A percentile compares a stretch with the other conserved stretches of the same genome.
These are phyloP conservation scores for Euclidium syriacum DNA, from an alignment of 345 rosid species.

Conservation along the genomic window DNA sequence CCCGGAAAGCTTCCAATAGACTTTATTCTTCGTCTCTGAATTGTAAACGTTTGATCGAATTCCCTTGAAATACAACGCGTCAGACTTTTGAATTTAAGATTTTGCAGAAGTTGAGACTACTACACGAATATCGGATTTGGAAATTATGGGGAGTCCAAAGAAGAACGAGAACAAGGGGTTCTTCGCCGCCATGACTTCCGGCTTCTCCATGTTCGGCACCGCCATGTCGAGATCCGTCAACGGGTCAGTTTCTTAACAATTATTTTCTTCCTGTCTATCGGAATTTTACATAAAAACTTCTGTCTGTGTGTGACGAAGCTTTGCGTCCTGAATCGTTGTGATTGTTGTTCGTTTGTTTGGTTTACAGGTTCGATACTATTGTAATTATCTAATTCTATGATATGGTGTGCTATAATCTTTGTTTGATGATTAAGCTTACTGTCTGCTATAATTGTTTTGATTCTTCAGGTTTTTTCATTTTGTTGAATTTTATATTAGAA, in stretches of 20 bases:
- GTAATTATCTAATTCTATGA: neutral
- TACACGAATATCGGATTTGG: neutral
- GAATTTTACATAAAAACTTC: neutral
- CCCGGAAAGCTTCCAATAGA: slow-evolving; percentile 13
- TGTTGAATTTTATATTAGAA: slow-evolving; percentile 19
- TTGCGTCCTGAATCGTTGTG: neutral
- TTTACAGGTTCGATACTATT: neutral
- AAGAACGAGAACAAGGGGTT: slow-evolving; percentile 50
- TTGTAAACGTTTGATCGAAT: slow-evolving; percentile 14
- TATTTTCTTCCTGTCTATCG: neutral
- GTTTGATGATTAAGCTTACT: slow-evolving; percentile 1
- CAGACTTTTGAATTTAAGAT: neutral
- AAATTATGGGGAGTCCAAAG: slow-evolving; percentile 50
- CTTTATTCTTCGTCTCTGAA: slow-evolving; percentile 15
- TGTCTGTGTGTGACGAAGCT: neutral
- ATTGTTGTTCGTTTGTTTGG: neutral
- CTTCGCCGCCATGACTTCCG: slow-evolving; percentile 63
- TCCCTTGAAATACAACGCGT: neutral
- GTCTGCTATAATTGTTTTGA: slow-evolving; percentile 3
- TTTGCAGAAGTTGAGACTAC: neutral
- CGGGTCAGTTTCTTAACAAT: slow-evolving; percentile 34
- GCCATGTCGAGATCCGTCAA: slow-evolving; percentile 67
- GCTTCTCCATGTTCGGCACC: slow-evolving; percentile 57
- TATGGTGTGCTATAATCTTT: neutral
- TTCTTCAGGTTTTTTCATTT: neutral